Evolutionary conservation across 495 filamentous ascomycete genomes (phyloP).

Genomic region (Pseudotulostoma volvatum): DNA sequence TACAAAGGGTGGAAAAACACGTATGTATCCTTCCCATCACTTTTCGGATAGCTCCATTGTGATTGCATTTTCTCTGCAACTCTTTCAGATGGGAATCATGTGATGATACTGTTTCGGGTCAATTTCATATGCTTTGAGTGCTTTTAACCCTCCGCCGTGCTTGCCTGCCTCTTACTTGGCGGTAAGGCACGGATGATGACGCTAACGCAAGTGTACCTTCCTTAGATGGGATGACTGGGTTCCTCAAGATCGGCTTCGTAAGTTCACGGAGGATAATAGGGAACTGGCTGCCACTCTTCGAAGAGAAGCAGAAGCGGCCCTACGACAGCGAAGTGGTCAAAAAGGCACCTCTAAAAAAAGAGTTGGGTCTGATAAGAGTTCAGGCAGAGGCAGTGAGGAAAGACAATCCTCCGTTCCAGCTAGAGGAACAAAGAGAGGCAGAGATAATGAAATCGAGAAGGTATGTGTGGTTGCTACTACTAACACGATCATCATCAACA

Average conservation of each 20-base stretch:
- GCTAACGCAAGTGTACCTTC: constrained; percentile 3
- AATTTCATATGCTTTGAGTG: too few species aligned
- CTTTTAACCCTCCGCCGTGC: too few species aligned
- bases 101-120: too few species aligned
- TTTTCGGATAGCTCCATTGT: neutral
- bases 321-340: constrained; percentile 17
- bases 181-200: neutral
- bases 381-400: constrained; percentile 75
- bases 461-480: constrained; percentile 33
- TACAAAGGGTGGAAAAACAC: constrained; percentile 99
- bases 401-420: constrained; percentile 50
- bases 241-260: constrained; percentile 79
- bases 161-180: neutral
- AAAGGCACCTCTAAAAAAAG: constrained; percentile 42
- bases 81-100: neutral
- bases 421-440: constrained; percentile 48
- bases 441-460: constrained; percentile 77
- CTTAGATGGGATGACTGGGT: constrained; percentile 96
- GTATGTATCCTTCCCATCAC: constrained; percentile 32
- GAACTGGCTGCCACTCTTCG: constrained; percentile 47
- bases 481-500: neutral
- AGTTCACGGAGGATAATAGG: constrained; percentile 86
- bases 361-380: constrained; percentile 58
- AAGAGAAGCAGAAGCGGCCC: constrained; percentile 25
- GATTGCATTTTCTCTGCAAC: neutral